Conservation (phyloP, 2,329 filamentous ascomycete genomes). For the Monilinia polystroma region DNA sequence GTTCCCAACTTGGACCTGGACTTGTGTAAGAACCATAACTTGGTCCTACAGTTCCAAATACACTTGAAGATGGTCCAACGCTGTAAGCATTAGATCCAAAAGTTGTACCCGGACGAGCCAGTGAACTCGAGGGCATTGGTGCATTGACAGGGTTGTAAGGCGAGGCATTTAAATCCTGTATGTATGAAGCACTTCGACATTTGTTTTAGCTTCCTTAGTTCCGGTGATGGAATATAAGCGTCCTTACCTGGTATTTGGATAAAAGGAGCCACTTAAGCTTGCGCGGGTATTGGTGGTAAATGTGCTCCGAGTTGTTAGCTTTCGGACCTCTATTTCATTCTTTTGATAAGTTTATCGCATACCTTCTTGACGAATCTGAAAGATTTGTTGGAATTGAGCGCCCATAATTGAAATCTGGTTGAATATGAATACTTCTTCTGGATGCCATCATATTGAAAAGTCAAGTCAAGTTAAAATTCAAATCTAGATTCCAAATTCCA, state of each 20-base stretch:
- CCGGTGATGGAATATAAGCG: slow-evolving; percentile 24
- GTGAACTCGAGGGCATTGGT: slow-evolving; percentile 27
- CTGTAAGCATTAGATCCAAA: slow-evolving; percentile 39
- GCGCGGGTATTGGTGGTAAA: slow-evolving; percentile 35
- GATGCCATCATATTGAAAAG: slow-evolving; percentile 37
- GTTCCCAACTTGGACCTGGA: slow-evolving; percentile 38
- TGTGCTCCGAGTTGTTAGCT: slow-evolving; percentile 37
- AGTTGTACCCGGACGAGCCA: slow-evolving; percentile 35
- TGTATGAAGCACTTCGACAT: slow-evolving; percentile 37
- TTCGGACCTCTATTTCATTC: slow-evolving; percentile 21
- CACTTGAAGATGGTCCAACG: slow-evolving; percentile 33
- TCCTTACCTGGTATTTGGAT: slow-evolving; percentile 40
- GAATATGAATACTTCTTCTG: slow-evolving; percentile 39
- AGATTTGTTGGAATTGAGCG: slow-evolving; percentile 33
- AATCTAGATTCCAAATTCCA: not conserved
- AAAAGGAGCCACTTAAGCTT: slow-evolving; percentile 36
- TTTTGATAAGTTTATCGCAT: slow-evolving; percentile 27
- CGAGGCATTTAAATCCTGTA: slow-evolving; percentile 31
- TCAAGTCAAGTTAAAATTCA: too few relatives aligned
- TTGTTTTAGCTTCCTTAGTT: slow-evolving; percentile 35
- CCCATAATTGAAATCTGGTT: slow-evolving; percentile 39
- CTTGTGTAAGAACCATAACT: slow-evolving; percentile 37
- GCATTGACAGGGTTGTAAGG: slow-evolving; percentile 36
- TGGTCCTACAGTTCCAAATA: slow-evolving; percentile 38
- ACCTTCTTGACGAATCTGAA: slow-evolving; percentile 39